phyloP scores from a whole-genome alignment of 305 asterid species.

The Solanum hybrid region DNA sequence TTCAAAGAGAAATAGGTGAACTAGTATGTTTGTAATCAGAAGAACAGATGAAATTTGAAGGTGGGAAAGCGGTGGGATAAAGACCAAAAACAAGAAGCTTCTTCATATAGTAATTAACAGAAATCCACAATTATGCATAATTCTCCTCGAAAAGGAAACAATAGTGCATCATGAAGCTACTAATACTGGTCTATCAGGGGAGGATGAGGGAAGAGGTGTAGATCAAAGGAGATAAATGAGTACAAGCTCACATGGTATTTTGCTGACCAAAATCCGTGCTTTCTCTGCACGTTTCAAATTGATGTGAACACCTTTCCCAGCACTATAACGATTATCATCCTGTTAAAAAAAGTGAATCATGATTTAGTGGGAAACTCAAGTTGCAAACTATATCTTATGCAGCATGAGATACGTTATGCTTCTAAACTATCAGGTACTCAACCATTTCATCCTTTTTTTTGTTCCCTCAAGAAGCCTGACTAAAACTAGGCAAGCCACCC shows the following conservation, averaged over 20 bases:
- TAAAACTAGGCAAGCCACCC: background rate
- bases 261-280: conserved; percentile 57
- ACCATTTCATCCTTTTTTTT: background rate
- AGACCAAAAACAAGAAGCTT: background rate
- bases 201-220: background rate
- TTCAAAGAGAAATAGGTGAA: background rate
- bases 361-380: conserved; percentile 8
- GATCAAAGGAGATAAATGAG: background rate
- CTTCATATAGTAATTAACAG: background rate
- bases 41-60: background rate
- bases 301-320: conserved; percentile 79
- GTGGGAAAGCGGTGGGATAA: background rate
- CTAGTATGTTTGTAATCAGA: background rate
- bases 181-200: background rate
- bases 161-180: background rate
- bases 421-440: background rate
- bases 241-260: conserved; percentile 56
- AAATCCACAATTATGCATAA: background rate
- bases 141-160: background rate
- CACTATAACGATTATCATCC: conserved; percentile 80
- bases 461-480: background rate
- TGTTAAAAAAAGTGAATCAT: conserved; percentile 16
- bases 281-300: conserved; percentile 79
- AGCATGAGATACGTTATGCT: background rate
- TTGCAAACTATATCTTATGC: background rate